Conservation (phyloP, 495 filamentous ascomycete genomes). For the Neurospora sp. region DNA sequence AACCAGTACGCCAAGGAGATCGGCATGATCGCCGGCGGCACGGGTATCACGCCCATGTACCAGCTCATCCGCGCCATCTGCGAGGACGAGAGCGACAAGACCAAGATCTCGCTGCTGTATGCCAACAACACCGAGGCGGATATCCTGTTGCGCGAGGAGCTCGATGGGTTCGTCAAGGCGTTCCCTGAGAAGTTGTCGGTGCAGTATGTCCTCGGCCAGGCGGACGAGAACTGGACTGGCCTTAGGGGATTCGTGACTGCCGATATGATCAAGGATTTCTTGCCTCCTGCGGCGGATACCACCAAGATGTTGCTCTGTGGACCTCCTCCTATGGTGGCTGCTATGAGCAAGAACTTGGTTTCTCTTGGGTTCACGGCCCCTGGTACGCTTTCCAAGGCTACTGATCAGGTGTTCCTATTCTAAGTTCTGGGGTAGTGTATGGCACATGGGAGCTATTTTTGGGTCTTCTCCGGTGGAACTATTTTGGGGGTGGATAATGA, state of each 20-base stretch:
- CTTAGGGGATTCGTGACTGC: slow-evolving; percentile 24
- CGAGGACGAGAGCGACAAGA: slow-evolving; percentile 37
- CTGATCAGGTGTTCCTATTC: slow-evolving; percentile 80
- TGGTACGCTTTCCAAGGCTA: slow-evolving; percentile 64
- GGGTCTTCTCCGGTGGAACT: background rate
- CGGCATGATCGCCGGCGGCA: slow-evolving; percentile 43
- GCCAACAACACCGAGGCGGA: slow-evolving; percentile 61
- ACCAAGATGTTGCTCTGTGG: slow-evolving; percentile 73
- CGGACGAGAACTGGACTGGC: slow-evolving; percentile 19
- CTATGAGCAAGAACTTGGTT: slow-evolving; percentile 76
- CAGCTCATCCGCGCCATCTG: slow-evolving; percentile 43
- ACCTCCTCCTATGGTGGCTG: slow-evolving; percentile 73
- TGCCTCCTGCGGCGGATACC: slow-evolving; percentile 30
- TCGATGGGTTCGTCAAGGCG: slow-evolving; percentile 33
- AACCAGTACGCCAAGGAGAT: slow-evolving; percentile 17
- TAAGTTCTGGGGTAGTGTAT: slow-evolving; percentile 23
- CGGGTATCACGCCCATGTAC: slow-evolving; percentile 50
- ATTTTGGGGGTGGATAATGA: background rate
- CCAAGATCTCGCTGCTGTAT: slow-evolving; percentile 39
- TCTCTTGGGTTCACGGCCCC: slow-evolving; percentile 65
- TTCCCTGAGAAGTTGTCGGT: slow-evolving; percentile 37
- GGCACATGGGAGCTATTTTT: background rate
- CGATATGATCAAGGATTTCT: slow-evolving; percentile 18
- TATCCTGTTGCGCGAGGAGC: slow-evolving; percentile 48
- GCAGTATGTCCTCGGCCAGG: slow-evolving; percentile 34